A percentile compares a stretch with the other conserved stretches of the same genome.
Conservation (phyloP, 495 filamentous ascomycete species). For the Polyplosphaeria fusca region DNA sequence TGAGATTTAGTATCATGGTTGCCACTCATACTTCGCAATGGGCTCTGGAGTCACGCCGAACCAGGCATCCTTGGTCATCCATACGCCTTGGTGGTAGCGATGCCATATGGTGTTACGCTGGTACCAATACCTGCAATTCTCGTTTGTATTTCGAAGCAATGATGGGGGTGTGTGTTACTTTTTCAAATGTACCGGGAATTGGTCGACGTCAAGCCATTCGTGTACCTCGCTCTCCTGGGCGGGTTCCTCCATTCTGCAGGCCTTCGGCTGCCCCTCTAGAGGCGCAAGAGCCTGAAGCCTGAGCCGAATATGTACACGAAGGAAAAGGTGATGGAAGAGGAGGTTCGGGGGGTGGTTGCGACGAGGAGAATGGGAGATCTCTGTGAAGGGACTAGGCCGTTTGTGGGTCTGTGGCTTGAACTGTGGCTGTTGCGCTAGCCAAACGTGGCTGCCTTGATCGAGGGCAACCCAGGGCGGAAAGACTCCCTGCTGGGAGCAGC, state of each 20-base stretch:
- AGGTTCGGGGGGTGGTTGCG: too few species aligned
- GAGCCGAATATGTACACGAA: too few species aligned
- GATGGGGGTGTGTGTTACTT: slow-evolving; percentile 53
- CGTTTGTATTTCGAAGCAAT: slow-evolving; percentile 1
- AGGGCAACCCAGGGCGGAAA: too few species aligned
- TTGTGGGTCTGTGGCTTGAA: too few species aligned
- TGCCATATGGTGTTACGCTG: slow-evolving; percentile 84
- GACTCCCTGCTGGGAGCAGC: too few species aligned
- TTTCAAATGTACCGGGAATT: slow-evolving; percentile 61
- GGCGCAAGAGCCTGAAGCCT: too few species aligned
- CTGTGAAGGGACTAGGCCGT: too few species aligned
- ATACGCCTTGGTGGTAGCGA: slow-evolving; percentile 79
- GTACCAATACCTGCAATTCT: slow-evolving; percentile 71
- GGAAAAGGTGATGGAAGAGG: too few species aligned
- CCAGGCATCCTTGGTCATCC: slow-evolving; percentile 90
- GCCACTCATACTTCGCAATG: slow-evolving; percentile 63
- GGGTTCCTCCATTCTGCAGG: slow-evolving; percentile 3
- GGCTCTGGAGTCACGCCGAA: slow-evolving; percentile 94
- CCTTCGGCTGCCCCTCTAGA: too few species aligned
- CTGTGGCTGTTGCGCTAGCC: not conserved
- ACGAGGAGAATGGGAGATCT: too few species aligned
- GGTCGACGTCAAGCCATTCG: slow-evolving; percentile 11
- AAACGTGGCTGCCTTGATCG: not conserved
- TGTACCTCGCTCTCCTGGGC: slow-evolving; percentile 20
- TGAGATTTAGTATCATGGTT: not conserved